A percentile compares a stretch with the other conserved stretches of the same genome.
Conservation (phyloP, 805 yeast species). For the Diddensiella santjacobensis region DNA sequence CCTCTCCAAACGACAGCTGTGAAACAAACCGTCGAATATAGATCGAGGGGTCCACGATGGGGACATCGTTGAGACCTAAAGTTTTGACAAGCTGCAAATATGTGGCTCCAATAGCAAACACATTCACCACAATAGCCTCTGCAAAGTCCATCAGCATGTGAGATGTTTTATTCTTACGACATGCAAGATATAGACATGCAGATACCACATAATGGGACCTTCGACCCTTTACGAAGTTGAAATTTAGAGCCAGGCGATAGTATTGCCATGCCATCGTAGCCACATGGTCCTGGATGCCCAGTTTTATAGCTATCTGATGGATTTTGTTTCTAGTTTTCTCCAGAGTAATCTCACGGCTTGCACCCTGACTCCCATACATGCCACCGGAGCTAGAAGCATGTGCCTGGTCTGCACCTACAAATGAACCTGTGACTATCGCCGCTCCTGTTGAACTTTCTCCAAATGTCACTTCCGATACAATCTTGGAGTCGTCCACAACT, state of each 20-base stretch:
- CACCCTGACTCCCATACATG: constrained; percentile 45
- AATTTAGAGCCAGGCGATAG: constrained; percentile 81
- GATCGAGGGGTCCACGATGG: constrained; percentile 90
- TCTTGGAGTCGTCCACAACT: constrained; percentile 87
- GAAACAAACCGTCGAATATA: constrained; percentile 94
- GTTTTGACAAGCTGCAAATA: constrained; percentile 89
- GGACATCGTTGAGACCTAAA: constrained; percentile 69
- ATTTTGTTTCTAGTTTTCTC: constrained; percentile 79
- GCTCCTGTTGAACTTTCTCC: constrained; percentile 93
- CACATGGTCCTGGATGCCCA: constrained; percentile 77
- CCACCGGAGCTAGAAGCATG: constrained; percentile 66
- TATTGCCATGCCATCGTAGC: constrained; percentile 84
- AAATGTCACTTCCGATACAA: constrained; percentile 92
- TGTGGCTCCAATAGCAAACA: constrained; percentile 93
- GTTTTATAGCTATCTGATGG: constrained; percentile 71
- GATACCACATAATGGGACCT: constrained; percentile 93
- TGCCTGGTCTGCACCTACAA: constrained; percentile 79
- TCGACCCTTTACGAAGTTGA: constrained; percentile 96
- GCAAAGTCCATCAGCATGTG: constrained; percentile 96
- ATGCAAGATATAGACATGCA: constrained; percentile 90
- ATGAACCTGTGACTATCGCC: constrained; percentile 92
- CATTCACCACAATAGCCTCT: constrained; percentile 83
- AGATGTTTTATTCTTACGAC: constrained; percentile 85
- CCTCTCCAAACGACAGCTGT: constrained; percentile 73
- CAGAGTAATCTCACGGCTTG: constrained; percentile 84